Base-by-base conservation (phyloP, 306 rosid species). In the Prinsepia uniflora region DNA sequence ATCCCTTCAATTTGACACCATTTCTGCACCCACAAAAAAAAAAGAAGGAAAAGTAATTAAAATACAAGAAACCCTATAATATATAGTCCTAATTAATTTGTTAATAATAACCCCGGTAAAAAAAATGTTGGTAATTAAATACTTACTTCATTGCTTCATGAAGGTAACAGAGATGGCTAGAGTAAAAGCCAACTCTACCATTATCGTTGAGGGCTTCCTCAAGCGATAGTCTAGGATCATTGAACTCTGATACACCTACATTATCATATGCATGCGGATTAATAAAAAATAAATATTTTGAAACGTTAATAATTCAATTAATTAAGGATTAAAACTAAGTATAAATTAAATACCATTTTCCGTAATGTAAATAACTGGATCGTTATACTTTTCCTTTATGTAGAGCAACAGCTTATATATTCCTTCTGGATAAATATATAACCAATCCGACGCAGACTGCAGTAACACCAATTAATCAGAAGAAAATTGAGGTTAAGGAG, bases 1-100 rank as follows among this genome's bases (percentile, higher is more conserved):
- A 88, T 30, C 93, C 87, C 75, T 85, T 85, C 76, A 85, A 87
- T 47, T 83, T 80, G 45, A 76, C 89, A 52, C 91, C 91, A 70
- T 74, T 76, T 81, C 89, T 88, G 19, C 60, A 70, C 5, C 57
- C 10, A 10, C 0, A 10, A 0, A 2, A 14, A 5, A 49, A 58
- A 4, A 65, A 8, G 8, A 8, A 53, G 2, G 1, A 8, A 9
- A 1, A 20, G 12, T 30, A 24, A 5, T 6, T 1, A 7, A 5
- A 59, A 54, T 54, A 10, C 6, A 54, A 12, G 40, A 24, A 57
- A 19, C 41, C 41, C 5, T 10, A 2, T 5, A 1, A 59, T 6
- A 59, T 67, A 5, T 15, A n/a, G 52, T 5, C 45, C 2, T 15
- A 18, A 67, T 24, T n/a, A 7, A 2, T 39, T 11, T n/a, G 8